phyloP scores from a whole-genome alignment of 768 basidiomycete genomes.

The Trichaptum fuscoviolaceum region DNA sequence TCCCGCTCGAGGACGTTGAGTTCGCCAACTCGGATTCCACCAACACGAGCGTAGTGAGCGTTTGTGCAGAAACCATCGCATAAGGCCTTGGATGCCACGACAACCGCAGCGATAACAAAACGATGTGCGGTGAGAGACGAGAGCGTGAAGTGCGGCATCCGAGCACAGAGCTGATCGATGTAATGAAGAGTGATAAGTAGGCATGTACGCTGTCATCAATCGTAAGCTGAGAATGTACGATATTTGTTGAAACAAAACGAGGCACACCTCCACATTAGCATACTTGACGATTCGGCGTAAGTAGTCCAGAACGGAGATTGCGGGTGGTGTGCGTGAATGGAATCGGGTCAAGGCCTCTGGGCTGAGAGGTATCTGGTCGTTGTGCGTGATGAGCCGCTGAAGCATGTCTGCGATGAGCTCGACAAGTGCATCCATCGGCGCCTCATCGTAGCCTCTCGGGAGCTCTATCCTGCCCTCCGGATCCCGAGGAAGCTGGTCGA shows the following conservation, averaged over 20 bases:
- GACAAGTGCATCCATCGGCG: constrained; percentile 76
- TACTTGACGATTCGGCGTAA: constrained; percentile 89
- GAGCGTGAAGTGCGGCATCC: constrained; percentile 84
- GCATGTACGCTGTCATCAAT: constrained; percentile 34
- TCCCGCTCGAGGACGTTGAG: constrained; percentile 94
- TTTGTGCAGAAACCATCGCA: constrained; percentile 97
- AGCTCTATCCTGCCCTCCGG: constrained; percentile 69
- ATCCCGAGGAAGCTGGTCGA: neutral
- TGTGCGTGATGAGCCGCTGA: constrained; percentile 88
- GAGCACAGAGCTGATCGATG: constrained; percentile 89
- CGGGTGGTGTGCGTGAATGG: constrained; percentile 88
- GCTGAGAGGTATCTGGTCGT: constrained; percentile 89
- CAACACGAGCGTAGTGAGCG: constrained; percentile 91
- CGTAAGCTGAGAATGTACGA: neutral
- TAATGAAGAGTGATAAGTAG: constrained; percentile 82
- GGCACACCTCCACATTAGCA: constrained; percentile 88
- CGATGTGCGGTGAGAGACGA: constrained; percentile 97
- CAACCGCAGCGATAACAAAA: constrained; percentile 91
- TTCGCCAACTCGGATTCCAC: constrained; percentile 87
- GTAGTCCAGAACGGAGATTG: constrained; percentile 88
- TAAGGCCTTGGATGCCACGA: constrained; percentile 89
- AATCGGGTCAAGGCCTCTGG: constrained; percentile 94
- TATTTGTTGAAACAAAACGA: neutral
- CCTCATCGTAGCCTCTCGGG: constrained; percentile 80
- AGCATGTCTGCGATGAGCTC: constrained; percentile 97